Evolutionary conservation across 371 early-diverging fungal genomes (phyloP).

Genomic region (Apophysomyces trapeziformis): DNA sequence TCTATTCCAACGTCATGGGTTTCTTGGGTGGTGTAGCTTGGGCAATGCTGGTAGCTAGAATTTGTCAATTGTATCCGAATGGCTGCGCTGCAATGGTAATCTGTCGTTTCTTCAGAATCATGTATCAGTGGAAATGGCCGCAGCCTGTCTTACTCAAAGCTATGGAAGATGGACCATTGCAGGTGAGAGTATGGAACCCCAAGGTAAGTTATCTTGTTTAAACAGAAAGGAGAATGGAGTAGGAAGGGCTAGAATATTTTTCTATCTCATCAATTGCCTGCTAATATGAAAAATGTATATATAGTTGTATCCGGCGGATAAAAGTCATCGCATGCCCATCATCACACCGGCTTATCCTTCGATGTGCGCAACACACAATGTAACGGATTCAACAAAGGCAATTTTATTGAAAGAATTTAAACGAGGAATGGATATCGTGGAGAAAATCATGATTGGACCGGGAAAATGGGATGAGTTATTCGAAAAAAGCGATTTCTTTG

Average conservation of each 20-base stretch:
- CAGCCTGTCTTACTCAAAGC: constrained; percentile 94
- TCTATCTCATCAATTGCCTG: too few species aligned
- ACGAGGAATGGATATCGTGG: constrained; percentile 70
- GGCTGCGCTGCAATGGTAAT: constrained; percentile 89
- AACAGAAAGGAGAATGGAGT: neutral
- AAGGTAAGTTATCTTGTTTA: constrained; percentile 46
- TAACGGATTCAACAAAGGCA: constrained; percentile 87
- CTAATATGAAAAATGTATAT: neutral
- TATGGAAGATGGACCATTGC: constrained; percentile 92
- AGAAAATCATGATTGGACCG: constrained; percentile 73
- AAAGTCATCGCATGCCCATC: constrained; percentile 97
- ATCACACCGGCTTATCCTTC: constrained; percentile 99
- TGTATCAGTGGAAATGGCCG: constrained; percentile 98
- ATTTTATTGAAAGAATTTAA: constrained; percentile 91
- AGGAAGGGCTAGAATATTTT: too few species aligned
- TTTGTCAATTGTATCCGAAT: constrained; percentile 98
- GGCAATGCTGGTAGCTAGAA: constrained; percentile 98
- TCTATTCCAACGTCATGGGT: constrained; percentile 98
- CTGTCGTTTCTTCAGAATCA: constrained; percentile 90
- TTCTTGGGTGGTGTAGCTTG: constrained; percentile 99
- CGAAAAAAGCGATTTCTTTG: constrained; percentile 90
- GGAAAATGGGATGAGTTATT: constrained; percentile 75
- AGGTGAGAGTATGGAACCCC: constrained; percentile 99
- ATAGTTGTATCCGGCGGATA: constrained; percentile 85
- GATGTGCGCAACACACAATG: constrained; percentile 99